Evolutionary conservation across 345 rosid genomes (phyloP), one percentile per base, ranked within the genome.

Genomic region (Citrus hindsii): DNA sequence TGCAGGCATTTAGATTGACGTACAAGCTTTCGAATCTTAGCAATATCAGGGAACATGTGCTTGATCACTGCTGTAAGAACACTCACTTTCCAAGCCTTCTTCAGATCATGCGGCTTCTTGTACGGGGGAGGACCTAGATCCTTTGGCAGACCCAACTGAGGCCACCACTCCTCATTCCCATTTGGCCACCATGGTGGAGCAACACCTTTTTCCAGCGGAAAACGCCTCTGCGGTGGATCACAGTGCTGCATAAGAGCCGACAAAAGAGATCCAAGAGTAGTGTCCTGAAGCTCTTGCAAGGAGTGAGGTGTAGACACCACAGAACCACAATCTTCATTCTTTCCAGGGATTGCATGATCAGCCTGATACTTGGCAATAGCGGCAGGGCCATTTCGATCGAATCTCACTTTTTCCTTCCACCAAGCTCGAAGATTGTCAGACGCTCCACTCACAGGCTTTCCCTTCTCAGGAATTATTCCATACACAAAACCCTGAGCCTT

Each of bases 371-470:
- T 91, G 3, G 92, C 83, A 55, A 92, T 91, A 0, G 97, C 97
- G 0, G 97, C 97, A 2, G 97, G 97, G 69, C 95, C 97, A 24
- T 92, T 92, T 37, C 95, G 85, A 69, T 92, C 97, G 75, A 92
- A 92, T 80, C 97, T 82, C 10, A 92, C 97, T 58, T 91, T 92
- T 69, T 92, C 97, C 87, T 92, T 92, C 97, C 97, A 92, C 97
- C 97, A 92, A 24, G 91, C 94, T 32, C 97, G 86, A n/a, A 92
- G 88, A 76, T 91, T 92, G 77, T 92, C 97, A 2, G 97, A 92
- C n/a, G 97, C 93, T 42, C 97, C 97, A n/a, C 89, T 89, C 64
- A 92, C 97, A 0, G 97, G 95, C 79, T 92, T 92, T 9, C 97
- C 97, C 75, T 92, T 92, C 89, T 92, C 97, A 37, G 94, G 94